phyloP scores from a whole-genome alignment of 2,329 filamentous ascomycete genomes.

The Cryphonectria parasitica region DNA sequence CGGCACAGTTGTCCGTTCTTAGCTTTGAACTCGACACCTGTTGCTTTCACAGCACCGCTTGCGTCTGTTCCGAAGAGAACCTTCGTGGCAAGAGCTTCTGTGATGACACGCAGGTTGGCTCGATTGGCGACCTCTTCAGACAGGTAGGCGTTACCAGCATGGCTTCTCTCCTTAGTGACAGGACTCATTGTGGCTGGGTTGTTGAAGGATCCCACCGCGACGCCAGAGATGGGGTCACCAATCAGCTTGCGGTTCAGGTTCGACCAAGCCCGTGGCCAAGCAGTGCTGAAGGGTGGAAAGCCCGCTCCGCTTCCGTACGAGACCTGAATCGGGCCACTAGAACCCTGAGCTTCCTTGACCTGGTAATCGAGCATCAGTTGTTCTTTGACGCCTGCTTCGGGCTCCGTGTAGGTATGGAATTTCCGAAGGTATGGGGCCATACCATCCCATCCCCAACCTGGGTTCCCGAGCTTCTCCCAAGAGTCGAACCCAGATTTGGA shows the following conservation, averaged over 20 bases:
- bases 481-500: slow-evolving; percentile 35
- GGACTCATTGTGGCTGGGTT: slow-evolving; percentile 29
- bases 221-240: slow-evolving; percentile 22
- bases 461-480: slow-evolving; percentile 37
- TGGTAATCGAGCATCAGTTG: slow-evolving; percentile 38
- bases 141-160: slow-evolving; percentile 28
- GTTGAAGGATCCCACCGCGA: slow-evolving; percentile 22
- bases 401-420: slow-evolving; percentile 39
- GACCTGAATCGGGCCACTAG: slow-evolving; percentile 43
- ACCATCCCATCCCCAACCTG: slow-evolving; percentile 34
- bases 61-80: slow-evolving; percentile 30
- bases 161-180: slow-evolving; percentile 26
- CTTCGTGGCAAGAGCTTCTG: slow-evolving; percentile 35
- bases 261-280: slow-evolving; percentile 44
- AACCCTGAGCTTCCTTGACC: slow-evolving; percentile 34
- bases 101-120: slow-evolving; percentile 29
- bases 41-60: slow-evolving; percentile 29
- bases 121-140: slow-evolving; percentile 21
- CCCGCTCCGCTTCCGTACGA: slow-evolving; percentile 40
- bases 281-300: slow-evolving; percentile 39
- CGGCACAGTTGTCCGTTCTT: slow-evolving; percentile 30
- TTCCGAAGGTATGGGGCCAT: slow-evolving; percentile 42
- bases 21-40: slow-evolving; percentile 32
- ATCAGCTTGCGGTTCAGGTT: slow-evolving; percentile 26
- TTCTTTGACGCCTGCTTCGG: slow-evolving; percentile 33